Percentiles rank a stretch among this genome's conserved stretches.
phyloP scores from a whole-genome alignment of 768 basidiomycete genomes.

The Multifurca ochricompacta region DNA sequence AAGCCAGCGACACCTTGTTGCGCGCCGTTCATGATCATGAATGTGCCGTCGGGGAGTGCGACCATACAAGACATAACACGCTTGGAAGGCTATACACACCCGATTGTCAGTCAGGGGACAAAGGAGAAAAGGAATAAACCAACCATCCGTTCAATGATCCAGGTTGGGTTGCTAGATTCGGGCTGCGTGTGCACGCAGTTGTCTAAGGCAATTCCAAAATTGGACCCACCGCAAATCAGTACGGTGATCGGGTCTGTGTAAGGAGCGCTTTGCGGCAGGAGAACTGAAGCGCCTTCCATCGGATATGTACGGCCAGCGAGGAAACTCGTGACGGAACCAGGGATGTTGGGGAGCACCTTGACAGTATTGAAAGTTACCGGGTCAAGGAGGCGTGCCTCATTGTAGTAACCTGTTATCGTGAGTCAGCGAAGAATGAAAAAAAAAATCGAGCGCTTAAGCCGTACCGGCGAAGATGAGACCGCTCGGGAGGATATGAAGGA shows the following conservation, averaged over 20 bases:
- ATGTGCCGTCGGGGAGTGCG: constrained; percentile 65
- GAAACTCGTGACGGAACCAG: constrained; percentile 65
- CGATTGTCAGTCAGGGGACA: not conserved
- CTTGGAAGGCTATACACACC: constrained; percentile 43
- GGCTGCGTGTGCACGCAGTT: constrained; percentile 68
- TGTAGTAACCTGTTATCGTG: constrained; percentile 53
- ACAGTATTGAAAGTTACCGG: constrained; percentile 57
- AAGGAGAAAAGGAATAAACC: constrained; percentile 20
- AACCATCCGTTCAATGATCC: constrained; percentile 77
- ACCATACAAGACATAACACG: constrained; percentile 76
- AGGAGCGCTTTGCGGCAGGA: constrained; percentile 63
- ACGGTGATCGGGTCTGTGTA: constrained; percentile 67
- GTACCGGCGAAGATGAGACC: constrained; percentile 62
- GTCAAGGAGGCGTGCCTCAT: constrained; percentile 71
- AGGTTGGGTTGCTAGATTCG: constrained; percentile 51
- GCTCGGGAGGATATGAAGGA: constrained; percentile 63
- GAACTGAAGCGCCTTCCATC: constrained; percentile 59
- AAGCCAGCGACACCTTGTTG: constrained; percentile 66
- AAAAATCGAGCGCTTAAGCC: constrained; percentile 19
- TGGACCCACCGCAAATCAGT: constrained; percentile 72
- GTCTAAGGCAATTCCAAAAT: constrained; percentile 47
- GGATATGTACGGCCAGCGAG: constrained; percentile 74
- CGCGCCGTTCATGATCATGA: constrained; percentile 71
- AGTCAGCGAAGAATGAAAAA: not conserved
- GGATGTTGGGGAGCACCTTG: constrained; percentile 58